These are phyloP conservation scores for Erythrophleum ivorense DNA, from an alignment of 331 rosid genomes.

Conservation along the genomic window DNA sequence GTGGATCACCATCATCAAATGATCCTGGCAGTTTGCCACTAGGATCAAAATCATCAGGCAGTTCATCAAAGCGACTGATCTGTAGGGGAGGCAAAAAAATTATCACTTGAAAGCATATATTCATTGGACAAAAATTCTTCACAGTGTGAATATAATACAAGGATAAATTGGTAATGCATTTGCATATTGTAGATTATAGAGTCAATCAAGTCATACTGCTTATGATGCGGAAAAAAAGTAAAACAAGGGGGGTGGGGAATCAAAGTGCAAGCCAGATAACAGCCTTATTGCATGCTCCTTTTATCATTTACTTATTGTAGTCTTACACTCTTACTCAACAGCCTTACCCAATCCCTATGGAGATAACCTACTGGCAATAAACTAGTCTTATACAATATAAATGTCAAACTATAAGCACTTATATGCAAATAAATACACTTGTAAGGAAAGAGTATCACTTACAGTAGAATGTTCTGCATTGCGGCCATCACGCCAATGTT, in stretches of 20 bases:
- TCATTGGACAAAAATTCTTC: constrained; percentile 12
- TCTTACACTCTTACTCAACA: constrained; percentile 27
- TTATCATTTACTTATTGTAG: constrained; percentile 13
- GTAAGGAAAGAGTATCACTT: constrained; percentile 44
- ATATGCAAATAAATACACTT: neutral
- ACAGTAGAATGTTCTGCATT: constrained; percentile 70
- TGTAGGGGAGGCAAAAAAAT: constrained; percentile 48
- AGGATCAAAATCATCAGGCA: constrained; percentile 97
- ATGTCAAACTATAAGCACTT: constrained; percentile 22
- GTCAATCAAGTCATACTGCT: neutral
- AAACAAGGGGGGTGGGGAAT: neutral
- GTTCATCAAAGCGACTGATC: constrained; percentile 92
- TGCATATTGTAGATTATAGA: constrained; percentile 31
- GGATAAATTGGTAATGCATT: constrained; percentile 23
- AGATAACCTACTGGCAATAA: constrained; percentile 17
- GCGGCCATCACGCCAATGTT: constrained; percentile 84
- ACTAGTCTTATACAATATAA: neutral
- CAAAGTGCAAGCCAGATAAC: constrained; percentile 23
- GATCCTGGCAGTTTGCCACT: constrained; percentile 98
- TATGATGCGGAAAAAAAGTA: constrained; percentile 7
- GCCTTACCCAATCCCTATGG: constrained; percentile 23
- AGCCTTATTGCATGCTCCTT: constrained; percentile 6
- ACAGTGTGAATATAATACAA: constrained; percentile 13
- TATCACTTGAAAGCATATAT: constrained; percentile 25
- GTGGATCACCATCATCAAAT: constrained; percentile 99